Evolutionary conservation across 768 basidiomycete species (phyloP), one percentile per base, ranked within the genome.

Genomic region (Hygrocybe coccinea): DNA sequence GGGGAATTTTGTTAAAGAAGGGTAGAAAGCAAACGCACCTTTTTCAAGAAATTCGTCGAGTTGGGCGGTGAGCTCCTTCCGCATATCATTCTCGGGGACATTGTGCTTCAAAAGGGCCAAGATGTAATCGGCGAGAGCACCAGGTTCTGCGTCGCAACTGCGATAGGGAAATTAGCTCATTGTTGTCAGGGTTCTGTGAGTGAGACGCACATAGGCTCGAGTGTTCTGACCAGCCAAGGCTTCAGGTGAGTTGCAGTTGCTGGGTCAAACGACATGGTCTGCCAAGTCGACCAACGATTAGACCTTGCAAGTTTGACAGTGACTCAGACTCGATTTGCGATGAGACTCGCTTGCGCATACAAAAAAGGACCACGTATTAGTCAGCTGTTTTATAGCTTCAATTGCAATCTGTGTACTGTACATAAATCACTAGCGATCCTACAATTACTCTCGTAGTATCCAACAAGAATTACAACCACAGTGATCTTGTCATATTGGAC

Each of bases 111-210:
- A 75, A 52, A 98, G 76, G 14, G 95, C 95, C 48, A 97, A 82
- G 62, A 97, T 87, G 69, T 97, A 98, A 67, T 97, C 93, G 3
- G 91, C 87, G 50, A 98, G 84, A 33, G 93, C 91, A 29, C 85
- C 83, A 29, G 95, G 94, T 67, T 98, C 95, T 39, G 95, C 95
- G 68, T 98, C 95, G 70, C 92, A 95, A 79, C 95, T 97, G 61
- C 60, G 49, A 65, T 55, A 54, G 64, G 76, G 52, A 59, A 41
- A 34, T 51, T 48, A 5, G n/a, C 46, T 11, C n/a, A 36, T 51
- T 54, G 58, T 57, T 47, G 5, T 22, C 5, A 5, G 60, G 51
- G 22, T 24, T 57, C 50, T 50, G n/a, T n/a, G n/a, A n/a, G n/a
- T n/a, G 56, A 46, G 38, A 71, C 82, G 57, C 58, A 94, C 94